phyloP scores from a whole-genome alignment of 1,284 basidiomycete species.

The Apiotrichum domesticum region DNA sequence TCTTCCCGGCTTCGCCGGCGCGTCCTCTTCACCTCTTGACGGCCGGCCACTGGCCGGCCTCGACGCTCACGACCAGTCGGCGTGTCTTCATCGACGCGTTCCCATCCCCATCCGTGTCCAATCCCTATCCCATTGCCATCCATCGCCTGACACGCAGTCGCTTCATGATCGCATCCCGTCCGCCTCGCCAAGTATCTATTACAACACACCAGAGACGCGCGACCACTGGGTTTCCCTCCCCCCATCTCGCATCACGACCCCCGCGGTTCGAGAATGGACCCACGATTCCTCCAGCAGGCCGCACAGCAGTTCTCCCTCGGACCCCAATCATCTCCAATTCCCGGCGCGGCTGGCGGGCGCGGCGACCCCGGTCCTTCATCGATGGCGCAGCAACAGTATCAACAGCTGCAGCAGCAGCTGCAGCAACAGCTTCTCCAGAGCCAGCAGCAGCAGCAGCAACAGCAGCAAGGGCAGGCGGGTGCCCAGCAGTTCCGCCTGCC shows the following conservation, averaged over 20 bases:
- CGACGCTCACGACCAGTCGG: constrained; percentile 10
- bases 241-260: background rate
- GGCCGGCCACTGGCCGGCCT: constrained; percentile 20
- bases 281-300: constrained; percentile 20
- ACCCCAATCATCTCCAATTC: constrained; percentile 18
- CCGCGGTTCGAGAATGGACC: constrained; percentile 14
- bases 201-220: constrained; percentile 16
- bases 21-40: constrained; percentile 9
- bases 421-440: constrained; percentile 12
- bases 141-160: background rate
- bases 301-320: constrained; percentile 12
- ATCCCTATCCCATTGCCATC: background rate
- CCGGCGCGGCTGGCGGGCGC: constrained; percentile 18
- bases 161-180: constrained; percentile 24
- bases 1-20: constrained; percentile 9
- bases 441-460: constrained; percentile 10
- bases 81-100: background rate
- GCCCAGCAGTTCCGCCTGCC: constrained; percentile 6
- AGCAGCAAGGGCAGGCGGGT: constrained; percentile 8
- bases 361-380: constrained; percentile 31
- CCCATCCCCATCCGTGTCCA: background rate
- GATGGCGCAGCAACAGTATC: constrained; percentile 15
- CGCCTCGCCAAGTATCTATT: constrained; percentile 10
- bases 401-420: constrained; percentile 5
- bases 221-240: background rate